Conservation (phyloP, 495 filamentous ascomycete species). For the Xylaria nigripes region DNA sequence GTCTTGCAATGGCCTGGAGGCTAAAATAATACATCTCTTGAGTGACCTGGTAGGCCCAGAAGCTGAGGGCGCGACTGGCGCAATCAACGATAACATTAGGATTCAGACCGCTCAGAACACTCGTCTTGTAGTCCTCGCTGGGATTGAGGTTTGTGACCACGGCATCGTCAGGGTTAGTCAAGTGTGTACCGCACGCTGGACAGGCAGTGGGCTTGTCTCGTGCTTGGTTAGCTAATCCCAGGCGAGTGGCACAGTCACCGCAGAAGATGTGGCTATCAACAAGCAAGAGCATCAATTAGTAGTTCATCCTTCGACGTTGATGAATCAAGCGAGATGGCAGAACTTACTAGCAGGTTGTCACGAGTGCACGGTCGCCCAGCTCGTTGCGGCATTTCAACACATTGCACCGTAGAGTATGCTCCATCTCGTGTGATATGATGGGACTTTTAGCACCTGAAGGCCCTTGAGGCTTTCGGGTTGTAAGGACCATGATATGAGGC, state of each 20-base stretch:
- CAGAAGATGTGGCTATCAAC: conserved; percentile 79
- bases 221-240: conserved; percentile 55
- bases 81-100: conserved; percentile 87
- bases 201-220: conserved; percentile 51
- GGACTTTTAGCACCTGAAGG: background rate
- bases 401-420: conserved; percentile 72
- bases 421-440: conserved; percentile 41
- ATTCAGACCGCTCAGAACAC: conserved; percentile 74
- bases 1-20: background rate
- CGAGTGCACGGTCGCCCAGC: conserved; percentile 68
- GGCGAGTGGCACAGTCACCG: conserved; percentile 57
- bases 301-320: too few species aligned
- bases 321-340: background rate
- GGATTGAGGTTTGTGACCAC: conserved; percentile 71
- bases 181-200: conserved; percentile 69
- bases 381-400: conserved; percentile 67
- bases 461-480: conserved; percentile 2
- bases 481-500: conserved; percentile 10
- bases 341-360: conserved; percentile 80
- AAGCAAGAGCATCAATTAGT: background rate
- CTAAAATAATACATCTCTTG: conserved; percentile 68
- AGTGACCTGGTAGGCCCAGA: conserved; percentile 86
- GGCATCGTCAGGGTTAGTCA: conserved; percentile 70
- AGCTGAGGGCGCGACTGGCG: conserved; percentile 70
- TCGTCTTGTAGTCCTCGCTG: conserved; percentile 89